Base-by-base conservation (phyloP, 2,329 filamentous ascomycete genomes). In the Paracamarosporium sp. region DNA sequence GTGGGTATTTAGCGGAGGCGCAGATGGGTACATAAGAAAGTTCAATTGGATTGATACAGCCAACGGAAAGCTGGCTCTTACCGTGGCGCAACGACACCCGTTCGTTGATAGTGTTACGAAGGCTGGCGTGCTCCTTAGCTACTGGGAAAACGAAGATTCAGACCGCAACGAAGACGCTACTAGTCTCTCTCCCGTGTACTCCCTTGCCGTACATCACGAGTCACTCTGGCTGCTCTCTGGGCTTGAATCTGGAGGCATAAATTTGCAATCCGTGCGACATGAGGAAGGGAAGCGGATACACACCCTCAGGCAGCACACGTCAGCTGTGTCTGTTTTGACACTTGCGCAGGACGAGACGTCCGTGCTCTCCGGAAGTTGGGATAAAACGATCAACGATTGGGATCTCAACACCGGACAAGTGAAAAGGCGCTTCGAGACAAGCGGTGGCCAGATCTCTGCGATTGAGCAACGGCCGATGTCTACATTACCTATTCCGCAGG, bases 21-120 rank as follows among this genome's bases (percentile, higher is more conserved):
- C 91, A 0, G 95, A 99, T 78, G 94, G 95, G 46, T 99, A 97
- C 72, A 94, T 99, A 62, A 87, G 95, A 56, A 98, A 97, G 76
- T 98, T 96, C 79, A 96, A 99, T 75, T 97, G 95, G 75, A 89
- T 91, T 3, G 92, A 93, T 33, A 97, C 95, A 5, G 93, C 96
- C 65, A 99, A 99, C 73, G 93, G 93, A 63, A 97, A 97, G 78
- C 86, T 95, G 31, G 88, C 94, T 59, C 81, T 99, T 68, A 99
- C 95, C 0, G 95, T 99, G 5, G 95, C 95, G 30, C 95, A 99
- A 79, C 85, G 91, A 47, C 95, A 99, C 73, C 95, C 95, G 0
- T 99, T 98, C 69, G 95, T 99, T 38, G 95, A 99, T 74, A 97
- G 92, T 68, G 95, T 99, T 41, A 92, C 92, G 55, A 99, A 99